Conservation (phyloP, 805 yeast species). For the Nakazawaea populi region DNA sequence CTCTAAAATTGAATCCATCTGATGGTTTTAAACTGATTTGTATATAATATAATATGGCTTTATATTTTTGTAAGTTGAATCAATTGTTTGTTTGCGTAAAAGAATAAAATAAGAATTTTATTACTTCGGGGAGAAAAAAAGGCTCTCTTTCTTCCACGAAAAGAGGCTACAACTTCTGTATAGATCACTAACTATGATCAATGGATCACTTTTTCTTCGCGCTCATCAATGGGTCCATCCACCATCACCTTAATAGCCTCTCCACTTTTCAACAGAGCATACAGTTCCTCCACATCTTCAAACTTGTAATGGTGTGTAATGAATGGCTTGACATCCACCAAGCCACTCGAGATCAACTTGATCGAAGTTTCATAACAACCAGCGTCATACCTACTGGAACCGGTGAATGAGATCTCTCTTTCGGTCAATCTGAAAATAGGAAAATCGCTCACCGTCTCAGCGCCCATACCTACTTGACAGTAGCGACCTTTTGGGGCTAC, state of each 20-base stretch:
- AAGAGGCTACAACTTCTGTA: too few relatives aligned
- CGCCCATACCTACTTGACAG: conserved; percentile 86
- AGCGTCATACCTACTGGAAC: conserved; percentile 75
- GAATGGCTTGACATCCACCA: conserved; percentile 59
- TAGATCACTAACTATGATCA: not conserved
- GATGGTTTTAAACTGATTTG: not conserved
- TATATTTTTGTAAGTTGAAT: not conserved
- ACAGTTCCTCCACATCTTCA: conserved; percentile 70
- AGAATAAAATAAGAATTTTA: not conserved
- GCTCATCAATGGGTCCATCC: conserved; percentile 51
- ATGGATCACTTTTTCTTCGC: conserved; percentile 2
- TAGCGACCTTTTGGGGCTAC: conserved; percentile 64
- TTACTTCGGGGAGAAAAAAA: too few relatives aligned
- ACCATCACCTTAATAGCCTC: conserved; percentile 75
- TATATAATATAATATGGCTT: too few relatives aligned
- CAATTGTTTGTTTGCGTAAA: not conserved
- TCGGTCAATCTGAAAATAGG: conserved; percentile 68
- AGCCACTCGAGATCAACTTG: conserved; percentile 54
- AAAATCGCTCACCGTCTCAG: conserved; percentile 53
- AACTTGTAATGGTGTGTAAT: conserved; percentile 72
- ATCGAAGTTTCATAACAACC: conserved; percentile 76
- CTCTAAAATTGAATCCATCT: conserved; percentile 6
- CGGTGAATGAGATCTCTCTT: conserved; percentile 64
- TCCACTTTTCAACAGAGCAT: conserved; percentile 63
- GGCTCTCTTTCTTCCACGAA: too few relatives aligned